Conservation (phyloP, 2,329 filamentous ascomycete genomes). For the Fusarium sp. region DNA sequence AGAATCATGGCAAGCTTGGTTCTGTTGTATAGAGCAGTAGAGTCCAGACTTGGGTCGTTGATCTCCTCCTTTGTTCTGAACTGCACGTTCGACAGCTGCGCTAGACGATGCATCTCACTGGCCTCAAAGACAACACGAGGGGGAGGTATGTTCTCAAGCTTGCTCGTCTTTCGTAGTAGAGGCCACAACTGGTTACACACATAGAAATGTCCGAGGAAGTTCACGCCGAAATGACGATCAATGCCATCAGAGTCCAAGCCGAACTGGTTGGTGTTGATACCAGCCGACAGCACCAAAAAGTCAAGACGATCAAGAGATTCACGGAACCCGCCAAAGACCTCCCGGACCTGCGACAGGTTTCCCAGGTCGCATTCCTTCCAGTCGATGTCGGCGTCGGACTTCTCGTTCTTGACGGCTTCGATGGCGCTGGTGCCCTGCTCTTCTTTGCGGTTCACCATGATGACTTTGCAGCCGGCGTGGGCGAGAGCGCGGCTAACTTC, state of each 20-base stretch:
- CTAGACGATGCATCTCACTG: constrained; percentile 56
- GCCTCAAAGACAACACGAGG: constrained; percentile 58
- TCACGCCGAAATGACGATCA: constrained; percentile 60
- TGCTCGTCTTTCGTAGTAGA: constrained; percentile 56
- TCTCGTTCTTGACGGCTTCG: constrained; percentile 46
- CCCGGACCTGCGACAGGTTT: neutral
- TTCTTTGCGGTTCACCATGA: constrained; percentile 54
- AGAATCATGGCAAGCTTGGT: constrained; percentile 60
- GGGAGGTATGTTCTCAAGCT: constrained; percentile 49
- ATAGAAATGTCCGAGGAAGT: constrained; percentile 61
- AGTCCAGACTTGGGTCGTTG: constrained; percentile 53
- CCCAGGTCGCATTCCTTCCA: constrained; percentile 57
- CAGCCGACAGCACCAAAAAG: constrained; percentile 58
- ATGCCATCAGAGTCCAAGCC: constrained; percentile 55
- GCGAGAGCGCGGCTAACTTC: constrained; percentile 53
- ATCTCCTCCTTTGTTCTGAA: constrained; percentile 59
- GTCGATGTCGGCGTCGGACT: constrained; percentile 50
- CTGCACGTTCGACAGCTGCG: constrained; percentile 52
- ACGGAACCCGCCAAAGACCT: constrained; percentile 53
- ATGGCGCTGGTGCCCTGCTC: constrained; percentile 50
- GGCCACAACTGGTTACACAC: constrained; percentile 54
- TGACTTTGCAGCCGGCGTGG: constrained; percentile 52
- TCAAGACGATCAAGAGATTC: constrained; percentile 56
- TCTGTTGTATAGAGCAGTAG: constrained; percentile 55
- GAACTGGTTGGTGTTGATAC: constrained; percentile 59